Evolutionary conservation across 192 early-diverging fungal genomes (phyloP).

Genomic region (Coemansia sp.): DNA sequence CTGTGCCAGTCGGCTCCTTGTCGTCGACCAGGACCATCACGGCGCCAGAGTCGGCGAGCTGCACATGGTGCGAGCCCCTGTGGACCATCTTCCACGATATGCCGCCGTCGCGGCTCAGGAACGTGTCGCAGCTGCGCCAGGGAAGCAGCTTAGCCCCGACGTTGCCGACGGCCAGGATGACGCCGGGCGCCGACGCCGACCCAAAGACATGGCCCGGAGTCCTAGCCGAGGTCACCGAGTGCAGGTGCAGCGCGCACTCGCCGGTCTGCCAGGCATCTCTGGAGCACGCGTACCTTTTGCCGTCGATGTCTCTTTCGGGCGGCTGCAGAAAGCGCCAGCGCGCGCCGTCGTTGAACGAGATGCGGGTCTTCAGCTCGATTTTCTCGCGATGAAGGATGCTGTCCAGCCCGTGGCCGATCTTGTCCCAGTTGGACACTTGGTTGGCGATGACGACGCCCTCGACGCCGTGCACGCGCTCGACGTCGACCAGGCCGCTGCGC

Average conservation of each 20-base stretch:
- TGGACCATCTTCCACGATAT: constrained; percentile 65
- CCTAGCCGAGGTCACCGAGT: constrained; percentile 70
- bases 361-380: constrained; percentile 66
- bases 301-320: constrained; percentile 59
- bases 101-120: constrained; percentile 82
- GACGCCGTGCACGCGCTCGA: constrained; percentile 80
- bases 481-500: constrained; percentile 73
- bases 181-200: constrained; percentile 68
- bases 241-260: constrained; percentile 80
- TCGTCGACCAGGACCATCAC: constrained; percentile 73
- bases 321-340: constrained; percentile 70
- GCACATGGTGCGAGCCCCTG: constrained; percentile 77
- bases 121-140: constrained; percentile 80
- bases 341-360: constrained; percentile 85
- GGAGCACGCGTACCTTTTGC: constrained; percentile 59
- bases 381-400: constrained; percentile 31
- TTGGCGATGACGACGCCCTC: constrained; percentile 86
- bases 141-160: constrained; percentile 69
- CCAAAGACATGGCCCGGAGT: constrained; percentile 74
- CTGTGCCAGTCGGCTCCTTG: constrained; percentile 48
- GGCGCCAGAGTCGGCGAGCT: constrained; percentile 78
- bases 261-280: constrained; percentile 38
- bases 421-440: constrained; percentile 74
- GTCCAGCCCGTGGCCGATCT: constrained; percentile 40
- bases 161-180: constrained; percentile 88